Evolutionary conservation across 1,284 basidiomycete species (phyloP), one percentile per base, ranked within the genome.

Genomic region (Fomitiporia mediterranea): DNA sequence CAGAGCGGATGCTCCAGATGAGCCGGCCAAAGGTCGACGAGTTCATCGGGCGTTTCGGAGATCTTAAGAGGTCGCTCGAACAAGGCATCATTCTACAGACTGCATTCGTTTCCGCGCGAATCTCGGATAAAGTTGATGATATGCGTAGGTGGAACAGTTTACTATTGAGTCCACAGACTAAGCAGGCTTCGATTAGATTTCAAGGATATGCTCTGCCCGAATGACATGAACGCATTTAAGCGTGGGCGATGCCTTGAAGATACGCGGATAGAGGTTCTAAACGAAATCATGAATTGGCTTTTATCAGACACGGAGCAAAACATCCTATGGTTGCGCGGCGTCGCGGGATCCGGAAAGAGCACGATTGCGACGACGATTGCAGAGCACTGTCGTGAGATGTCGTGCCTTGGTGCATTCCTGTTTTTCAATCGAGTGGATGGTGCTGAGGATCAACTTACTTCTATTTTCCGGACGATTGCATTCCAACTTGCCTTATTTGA

Each of bases 101-200:
- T 30, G 37, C 37, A n/a, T 34, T 51, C 28, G 35, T 51, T 30
- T 39, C 37, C 2, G 9, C 21, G 4, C 21, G 50, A 17, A 39
- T 38, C 7, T 19, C 2, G 1, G 21, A 39, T 8, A 51, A 23
- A 30, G 35, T 51, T n/a, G 50, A 51, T 17, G 19, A 21, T 2
- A 30, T 46, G 11, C 13, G 44, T 46, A 2, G 11, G 37, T 50
- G 48, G 11, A 4, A n/a, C 21, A 28, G n/a, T 47, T n/a, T n/a
- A n/a, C 32, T 48, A 11, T 48, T 32, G 13, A 30, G 38, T 9
- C 13, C 27, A 5, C 30, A 15, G 8, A 8, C 38, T 30, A 59
- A 81, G 40, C 55, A 9, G 34, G 6, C 19, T n/a, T 23, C 23
- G 4, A 23, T 13, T 15, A 46, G 43, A 13, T 17, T n/a, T 50